Conservation (phyloP, 768 basidiomycete genomes). For the Tephrocybe rancida region DNA sequence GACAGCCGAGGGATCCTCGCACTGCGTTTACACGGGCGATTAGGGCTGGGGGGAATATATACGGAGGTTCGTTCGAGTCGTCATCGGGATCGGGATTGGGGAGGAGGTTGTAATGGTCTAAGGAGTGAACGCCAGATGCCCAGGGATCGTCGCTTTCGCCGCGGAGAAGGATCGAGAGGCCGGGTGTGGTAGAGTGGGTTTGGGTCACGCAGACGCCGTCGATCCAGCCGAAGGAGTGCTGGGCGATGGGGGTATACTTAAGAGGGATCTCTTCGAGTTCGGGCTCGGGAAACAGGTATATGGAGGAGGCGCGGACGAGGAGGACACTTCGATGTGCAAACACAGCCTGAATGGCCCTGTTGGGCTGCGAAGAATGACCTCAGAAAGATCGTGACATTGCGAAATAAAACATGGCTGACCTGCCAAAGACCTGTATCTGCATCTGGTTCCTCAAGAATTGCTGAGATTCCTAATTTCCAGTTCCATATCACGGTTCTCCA, state of each 20-base stretch:
- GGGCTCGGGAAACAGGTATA: slow-evolving; percentile 58
- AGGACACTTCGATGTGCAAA: slow-evolving; percentile 50
- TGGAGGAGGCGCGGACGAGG: slow-evolving; percentile 59
- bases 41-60: slow-evolving; percentile 52
- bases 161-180: slow-evolving; percentile 55
- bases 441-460: slow-evolving; percentile 42
- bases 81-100: slow-evolving; percentile 27
- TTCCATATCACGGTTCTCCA: slow-evolving; percentile 56
- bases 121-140: slow-evolving; percentile 45
- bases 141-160: slow-evolving; percentile 65
- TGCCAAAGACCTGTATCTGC: slow-evolving; percentile 29
- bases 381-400: not conserved
- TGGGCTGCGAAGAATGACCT: slow-evolving; percentile 33
- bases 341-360: slow-evolving; percentile 55
- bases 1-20: slow-evolving; percentile 57
- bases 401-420: slow-evolving; percentile 24
- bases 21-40: slow-evolving; percentile 36
- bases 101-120: slow-evolving; percentile 55
- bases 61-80: slow-evolving; percentile 23
- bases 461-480: slow-evolving; percentile 51
- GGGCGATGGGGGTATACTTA: slow-evolving; percentile 38
- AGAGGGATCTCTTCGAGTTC: slow-evolving; percentile 26
- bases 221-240: slow-evolving; percentile 68
- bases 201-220: slow-evolving; percentile 53
- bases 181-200: slow-evolving; percentile 7